phyloP scores from a whole-genome alignment of 352 stramenopile species.

The Globisporangium rhizosaccharum region DNA sequence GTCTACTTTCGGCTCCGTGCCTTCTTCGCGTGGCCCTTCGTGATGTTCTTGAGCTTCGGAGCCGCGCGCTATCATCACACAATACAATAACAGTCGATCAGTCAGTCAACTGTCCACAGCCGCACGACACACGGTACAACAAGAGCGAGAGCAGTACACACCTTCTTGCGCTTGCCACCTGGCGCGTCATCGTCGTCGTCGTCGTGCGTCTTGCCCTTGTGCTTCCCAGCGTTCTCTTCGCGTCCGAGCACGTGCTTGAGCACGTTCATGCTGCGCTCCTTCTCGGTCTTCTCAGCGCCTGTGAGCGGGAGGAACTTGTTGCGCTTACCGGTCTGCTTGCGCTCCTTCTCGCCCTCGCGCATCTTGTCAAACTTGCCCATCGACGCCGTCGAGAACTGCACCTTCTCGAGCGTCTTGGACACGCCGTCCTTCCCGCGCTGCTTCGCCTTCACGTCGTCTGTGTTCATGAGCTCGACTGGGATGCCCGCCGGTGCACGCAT shows the following conservation, averaged over 20 bases:
- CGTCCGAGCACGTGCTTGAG: conserved; percentile 69
- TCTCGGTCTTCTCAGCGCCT: conserved; percentile 67
- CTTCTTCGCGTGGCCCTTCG: conserved; percentile 66
- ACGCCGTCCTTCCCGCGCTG: conserved; percentile 89
- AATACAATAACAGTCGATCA: background rate
- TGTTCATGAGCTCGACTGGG: conserved; percentile 87
- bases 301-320: conserved; percentile 78
- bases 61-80: conserved; percentile 12
- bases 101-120: conserved; percentile 4
- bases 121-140: background rate
- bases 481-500: conserved; percentile 74
- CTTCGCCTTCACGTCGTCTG: conserved; percentile 61
- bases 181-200: conserved; percentile 51
- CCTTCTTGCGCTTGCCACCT: conserved; percentile 56
- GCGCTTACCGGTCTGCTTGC: conserved; percentile 82
- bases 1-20: conserved; percentile 45
- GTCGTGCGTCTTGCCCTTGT: conserved; percentile 48
- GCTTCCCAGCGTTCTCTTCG: conserved; percentile 76
- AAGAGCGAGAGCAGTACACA: conserved; percentile 2
- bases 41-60: conserved; percentile 68
- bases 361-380: conserved; percentile 95
- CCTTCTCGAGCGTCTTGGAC: conserved; percentile 84
- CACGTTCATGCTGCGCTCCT: conserved; percentile 75
- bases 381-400: conserved; percentile 91
- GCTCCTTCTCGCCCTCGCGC: conserved; percentile 87